Base-by-base conservation (phyloP, 129 eudicot species). In the Pseudognaphalium luteoalbum region DNA sequence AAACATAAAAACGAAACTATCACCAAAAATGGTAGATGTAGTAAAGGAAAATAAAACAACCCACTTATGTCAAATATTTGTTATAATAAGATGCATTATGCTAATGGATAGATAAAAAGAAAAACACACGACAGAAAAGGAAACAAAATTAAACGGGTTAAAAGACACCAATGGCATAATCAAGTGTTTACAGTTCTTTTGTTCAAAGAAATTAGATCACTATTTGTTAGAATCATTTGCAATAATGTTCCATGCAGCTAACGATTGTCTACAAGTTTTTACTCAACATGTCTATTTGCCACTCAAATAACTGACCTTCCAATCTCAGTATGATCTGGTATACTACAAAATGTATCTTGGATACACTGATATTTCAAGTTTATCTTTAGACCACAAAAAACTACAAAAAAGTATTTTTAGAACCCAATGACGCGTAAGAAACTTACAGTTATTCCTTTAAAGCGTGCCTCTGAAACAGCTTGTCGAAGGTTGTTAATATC, bases 401-500 rank as follows among this genome's bases (percentile, higher is more conserved):
- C 28, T 28, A 70, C 7, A 56, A 3, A 52, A 59, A 65, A 19
- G 25, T 54, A 17, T 4, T 54, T 54, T 54, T 54, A 5, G 60
- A 16, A 6, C 25, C 22, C 60, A 54, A 5, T 5, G 21, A 54
- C 60, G 1, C 60, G n/a, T 5, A 54, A 54, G 28, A 37, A 70
- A 64, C 65, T 91, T 82, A 93, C 98, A 37, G 92, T 89, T 81
- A 91, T 94, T 81, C 98, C 98, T 73, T 81, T 84, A 50, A 30
- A 86, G 28, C 88, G 89, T 7, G 98, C 96, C 39, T 88, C 81
- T 54, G 91, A 84, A 87, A 91, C 86, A 14, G 98, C 83, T 57
- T 91, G 90, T 51, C 90, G 97, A 42, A 94, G 97, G 83, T 89
- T 87, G 73, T 68, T 64, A 39, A 91, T 76, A 76, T 94, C 98